A percentile compares a stretch with the other conserved stretches of the same genome.
These are phyloP conservation scores for Kalaharituber pfeilii DNA, from an alignment of 2,329 filamentous ascomycete species.

Conservation along the genomic window DNA sequence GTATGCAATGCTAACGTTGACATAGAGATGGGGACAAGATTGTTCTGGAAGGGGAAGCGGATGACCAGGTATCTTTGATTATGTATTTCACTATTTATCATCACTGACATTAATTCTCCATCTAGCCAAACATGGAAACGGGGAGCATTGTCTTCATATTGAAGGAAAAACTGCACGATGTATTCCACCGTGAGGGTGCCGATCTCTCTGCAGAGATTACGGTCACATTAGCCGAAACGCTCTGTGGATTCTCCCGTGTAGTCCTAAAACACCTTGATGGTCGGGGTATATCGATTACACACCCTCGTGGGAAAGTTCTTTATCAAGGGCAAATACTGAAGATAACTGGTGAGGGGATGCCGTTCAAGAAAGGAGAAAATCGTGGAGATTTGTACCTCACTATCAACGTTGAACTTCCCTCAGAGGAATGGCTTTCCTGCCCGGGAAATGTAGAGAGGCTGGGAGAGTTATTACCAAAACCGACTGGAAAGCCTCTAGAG, in stretches of 20 bases:
- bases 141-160: slow-evolving; percentile 88
- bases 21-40: slow-evolving; percentile 65
- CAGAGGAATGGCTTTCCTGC: slow-evolving; percentile 56
- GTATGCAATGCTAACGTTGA: background rate
- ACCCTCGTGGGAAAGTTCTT: slow-evolving; percentile 66
- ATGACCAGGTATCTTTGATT: slow-evolving; percentile 68
- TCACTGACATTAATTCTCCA: background rate
- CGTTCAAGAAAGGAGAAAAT: slow-evolving; percentile 63
- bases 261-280: slow-evolving; percentile 88
- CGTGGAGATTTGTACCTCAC: slow-evolving; percentile 78
- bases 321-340: slow-evolving; percentile 73
- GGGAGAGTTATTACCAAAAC: slow-evolving; percentile 53
- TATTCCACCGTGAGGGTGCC: slow-evolving; percentile 65
- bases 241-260: slow-evolving; percentile 77
- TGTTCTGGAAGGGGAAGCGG: slow-evolving; percentile 78
- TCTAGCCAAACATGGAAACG: slow-evolving; percentile 27
- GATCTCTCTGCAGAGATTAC: slow-evolving; percentile 71
- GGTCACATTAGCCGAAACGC: slow-evolving; percentile 64
- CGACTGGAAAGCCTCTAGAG: slow-evolving; percentile 41
- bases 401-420: slow-evolving; percentile 75
- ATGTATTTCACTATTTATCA: slow-evolving; percentile 24
- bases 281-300: slow-evolving; percentile 64
- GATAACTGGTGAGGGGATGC: slow-evolving; percentile 84
- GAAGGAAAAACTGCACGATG: slow-evolving; percentile 60
- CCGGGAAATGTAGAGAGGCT: slow-evolving; percentile 55